A percentile compares a stretch with the other conserved stretches of the same genome.
Evolutionary conservation across 768 basidiomycete genomes (phyloP).

Genomic region (Trametes meyenii): DNA sequence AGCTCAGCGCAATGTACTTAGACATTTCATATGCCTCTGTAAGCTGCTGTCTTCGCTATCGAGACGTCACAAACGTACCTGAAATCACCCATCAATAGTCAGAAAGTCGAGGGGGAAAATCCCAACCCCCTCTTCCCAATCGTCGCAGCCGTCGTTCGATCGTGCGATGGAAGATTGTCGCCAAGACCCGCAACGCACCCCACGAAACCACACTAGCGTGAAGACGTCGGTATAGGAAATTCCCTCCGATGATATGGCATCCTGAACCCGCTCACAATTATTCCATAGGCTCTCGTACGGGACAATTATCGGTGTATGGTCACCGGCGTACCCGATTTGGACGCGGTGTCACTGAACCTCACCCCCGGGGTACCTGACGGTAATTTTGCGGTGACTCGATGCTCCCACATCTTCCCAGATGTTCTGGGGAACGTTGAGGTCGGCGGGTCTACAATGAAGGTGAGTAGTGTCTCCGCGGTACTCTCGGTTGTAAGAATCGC

Average conservation of each 20-base stretch:
- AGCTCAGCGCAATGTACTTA: conserved; percentile 8
- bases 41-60: background rate
- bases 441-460: background rate
- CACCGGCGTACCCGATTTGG: conserved; percentile 2
- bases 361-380: background rate
- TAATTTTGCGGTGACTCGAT: background rate
- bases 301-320: conserved; percentile 10
- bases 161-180: conserved; percentile 1
- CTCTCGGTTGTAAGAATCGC: background rate
- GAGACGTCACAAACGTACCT: background rate
- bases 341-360: background rate
- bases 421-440: background rate
- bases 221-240: background rate
- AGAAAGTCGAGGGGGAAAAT: conserved; percentile 3
- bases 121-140: conserved; percentile 1
- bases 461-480: background rate
- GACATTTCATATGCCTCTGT: conserved; percentile 6
- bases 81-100: background rate
- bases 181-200: conserved; percentile 1
- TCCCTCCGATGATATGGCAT: background rate
- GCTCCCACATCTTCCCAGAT: conserved; percentile 8
- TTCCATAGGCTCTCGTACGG: conserved; percentile 4
- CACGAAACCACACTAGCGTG: background rate
- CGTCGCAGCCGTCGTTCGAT: conserved; percentile 9
- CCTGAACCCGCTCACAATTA: background rate